These are phyloP conservation scores for Solanum chiquidenum DNA, from an alignment of 257 asterid genomes.

Conservation along the genomic window DNA sequence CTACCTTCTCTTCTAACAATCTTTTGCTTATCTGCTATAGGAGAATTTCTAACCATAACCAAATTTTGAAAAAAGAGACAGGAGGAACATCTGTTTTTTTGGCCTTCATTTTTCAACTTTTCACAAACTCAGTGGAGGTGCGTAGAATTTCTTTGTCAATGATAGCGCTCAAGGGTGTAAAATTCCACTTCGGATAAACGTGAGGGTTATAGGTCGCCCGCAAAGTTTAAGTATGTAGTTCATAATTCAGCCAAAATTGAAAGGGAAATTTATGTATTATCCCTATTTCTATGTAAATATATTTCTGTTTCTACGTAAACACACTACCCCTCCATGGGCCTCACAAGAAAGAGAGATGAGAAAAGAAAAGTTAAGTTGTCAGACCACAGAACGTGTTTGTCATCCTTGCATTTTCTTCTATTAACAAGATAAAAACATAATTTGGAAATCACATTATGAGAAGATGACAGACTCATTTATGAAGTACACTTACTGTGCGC, in stretches of 20 bases:
- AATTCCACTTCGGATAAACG: background rate
- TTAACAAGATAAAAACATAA: background rate
- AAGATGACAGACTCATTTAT: background rate
- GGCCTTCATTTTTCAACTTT: background rate
- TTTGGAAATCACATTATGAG: background rate
- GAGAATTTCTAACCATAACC: background rate
- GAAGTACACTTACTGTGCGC: slow-evolving; percentile 40
- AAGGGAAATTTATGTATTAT: background rate
- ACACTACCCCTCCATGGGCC: background rate
- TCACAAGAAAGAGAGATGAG: background rate
- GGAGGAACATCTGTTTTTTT: background rate
- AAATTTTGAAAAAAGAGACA: background rate
- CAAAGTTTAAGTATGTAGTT: background rate
- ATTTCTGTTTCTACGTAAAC: background rate
- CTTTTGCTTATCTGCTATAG: background rate
- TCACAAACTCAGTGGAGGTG: background rate
- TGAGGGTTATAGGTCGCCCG: background rate
- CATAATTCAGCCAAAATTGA: background rate
- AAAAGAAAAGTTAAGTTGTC: background rate
- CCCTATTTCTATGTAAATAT: background rate
- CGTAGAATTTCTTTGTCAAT: background rate
- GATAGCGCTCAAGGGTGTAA: background rate
- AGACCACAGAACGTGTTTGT: background rate
- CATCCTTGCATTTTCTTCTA: background rate
- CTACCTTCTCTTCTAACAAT: background rate